phyloP scores from a whole-genome alignment of 2,329 filamentous ascomycete genomes.

The Neonectria magnoliae region DNA sequence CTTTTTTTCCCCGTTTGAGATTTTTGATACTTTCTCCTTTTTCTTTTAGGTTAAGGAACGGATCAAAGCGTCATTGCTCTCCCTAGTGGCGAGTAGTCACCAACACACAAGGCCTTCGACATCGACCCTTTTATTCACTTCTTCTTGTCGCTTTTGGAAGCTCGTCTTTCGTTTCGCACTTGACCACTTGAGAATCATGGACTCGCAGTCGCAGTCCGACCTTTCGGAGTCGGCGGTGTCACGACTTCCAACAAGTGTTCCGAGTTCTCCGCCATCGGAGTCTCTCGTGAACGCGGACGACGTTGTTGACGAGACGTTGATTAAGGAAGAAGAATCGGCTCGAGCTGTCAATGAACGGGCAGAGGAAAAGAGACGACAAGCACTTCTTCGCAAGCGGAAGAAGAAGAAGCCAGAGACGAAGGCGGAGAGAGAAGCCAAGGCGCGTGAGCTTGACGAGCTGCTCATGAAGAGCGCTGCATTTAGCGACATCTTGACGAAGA shows the following conservation, averaged over 20 bases:
- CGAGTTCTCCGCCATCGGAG: constrained; percentile 51
- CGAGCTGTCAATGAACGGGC: constrained; percentile 54
- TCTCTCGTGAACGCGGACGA: constrained; percentile 31
- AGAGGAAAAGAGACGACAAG: constrained; percentile 58
- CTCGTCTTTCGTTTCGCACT: not conserved
- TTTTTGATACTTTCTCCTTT: constrained; percentile 12
- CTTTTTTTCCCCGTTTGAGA: not conserved
- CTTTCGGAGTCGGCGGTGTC: constrained; percentile 43
- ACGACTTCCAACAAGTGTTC: constrained; percentile 47
- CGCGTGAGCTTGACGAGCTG: constrained; percentile 67
- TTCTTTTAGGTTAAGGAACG: constrained; percentile 16
- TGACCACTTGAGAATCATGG: constrained; percentile 38
- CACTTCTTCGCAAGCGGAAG: constrained; percentile 49
- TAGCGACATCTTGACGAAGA: constrained; percentile 70
- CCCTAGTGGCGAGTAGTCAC: constrained; percentile 11
- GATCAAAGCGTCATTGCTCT: constrained; percentile 39
- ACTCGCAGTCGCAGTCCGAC: constrained; percentile 44
- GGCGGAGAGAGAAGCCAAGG: constrained; percentile 66
- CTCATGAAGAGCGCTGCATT: constrained; percentile 69
- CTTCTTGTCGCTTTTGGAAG: not conserved
- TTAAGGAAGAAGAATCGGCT: constrained; percentile 51
- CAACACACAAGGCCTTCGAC: constrained; percentile 9
- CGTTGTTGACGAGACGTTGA: constrained; percentile 43
- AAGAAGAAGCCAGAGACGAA: constrained; percentile 63
- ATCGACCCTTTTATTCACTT: not conserved